These are phyloP conservation scores for Neofusicoccum ribis DNA, from an alignment of 2,329 filamentous ascomycete genomes.

Conservation along the genomic window DNA sequence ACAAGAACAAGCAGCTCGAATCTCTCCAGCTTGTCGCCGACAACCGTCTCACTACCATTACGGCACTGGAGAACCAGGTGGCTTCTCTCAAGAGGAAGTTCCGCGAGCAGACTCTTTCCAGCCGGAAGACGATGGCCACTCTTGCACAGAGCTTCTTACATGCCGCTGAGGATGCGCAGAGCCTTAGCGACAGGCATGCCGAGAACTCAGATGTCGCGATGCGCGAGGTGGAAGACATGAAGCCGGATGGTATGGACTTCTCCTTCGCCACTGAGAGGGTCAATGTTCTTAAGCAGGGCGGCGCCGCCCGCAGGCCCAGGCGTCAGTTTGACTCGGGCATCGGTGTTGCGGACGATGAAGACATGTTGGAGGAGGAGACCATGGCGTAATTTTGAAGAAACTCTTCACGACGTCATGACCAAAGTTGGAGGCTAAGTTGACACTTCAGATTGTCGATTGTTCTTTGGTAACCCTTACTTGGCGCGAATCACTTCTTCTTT, in stretches of 20 bases:
- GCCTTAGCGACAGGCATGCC: slow-evolving; percentile 20
- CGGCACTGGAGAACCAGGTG: slow-evolving; percentile 32
- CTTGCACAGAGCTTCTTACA: slow-evolving; percentile 31
- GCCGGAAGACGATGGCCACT: slow-evolving; percentile 32
- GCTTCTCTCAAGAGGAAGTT: slow-evolving; percentile 36
- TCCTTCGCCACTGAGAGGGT: slow-evolving; percentile 34
- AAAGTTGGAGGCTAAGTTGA: not conserved
- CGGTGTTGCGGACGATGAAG: slow-evolving; percentile 30
- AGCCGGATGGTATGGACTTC: slow-evolving; percentile 34
- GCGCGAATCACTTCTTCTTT: not conserved
- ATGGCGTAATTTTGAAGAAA: slow-evolving; percentile 1
- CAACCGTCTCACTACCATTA: slow-evolving; percentile 34
- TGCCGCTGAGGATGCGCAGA: slow-evolving; percentile 31
- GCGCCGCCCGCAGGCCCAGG: slow-evolving; percentile 23
- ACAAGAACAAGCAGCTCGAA: slow-evolving; percentile 33
- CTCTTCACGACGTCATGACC: not conserved
- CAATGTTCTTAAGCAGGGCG: slow-evolving; percentile 33
- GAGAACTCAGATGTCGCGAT: slow-evolving; percentile 19
- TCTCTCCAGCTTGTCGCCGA: slow-evolving; percentile 37
- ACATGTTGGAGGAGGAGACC: slow-evolving; percentile 20
- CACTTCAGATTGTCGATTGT: slow-evolving; percentile 6
- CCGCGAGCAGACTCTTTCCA: slow-evolving; percentile 30
- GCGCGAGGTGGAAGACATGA: slow-evolving; percentile 34
- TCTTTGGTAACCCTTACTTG: not conserved
- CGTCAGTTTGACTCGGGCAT: slow-evolving; percentile 38